Base-by-base conservation (phyloP, 768 basidiomycete genomes). In the Suillus luteus region DNA sequence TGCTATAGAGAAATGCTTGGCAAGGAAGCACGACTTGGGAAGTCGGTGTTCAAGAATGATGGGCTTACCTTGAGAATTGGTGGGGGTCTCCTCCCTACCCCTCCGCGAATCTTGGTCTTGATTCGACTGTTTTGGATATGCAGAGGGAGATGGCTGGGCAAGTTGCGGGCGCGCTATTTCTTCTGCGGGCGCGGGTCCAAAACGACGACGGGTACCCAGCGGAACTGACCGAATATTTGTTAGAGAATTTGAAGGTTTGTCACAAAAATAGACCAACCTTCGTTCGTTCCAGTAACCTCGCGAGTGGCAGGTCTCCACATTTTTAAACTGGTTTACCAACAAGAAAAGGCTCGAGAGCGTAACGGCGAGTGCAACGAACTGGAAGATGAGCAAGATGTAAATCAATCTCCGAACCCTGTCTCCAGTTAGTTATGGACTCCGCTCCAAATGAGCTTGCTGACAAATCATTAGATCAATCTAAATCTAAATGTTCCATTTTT, bases 291-390 rank as follows among this genome's bases (percentile, higher is more conserved):
- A 44, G 92, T 92, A 35, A 95, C 91, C 78, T 93, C 90, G 69
- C 88, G 88, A 63, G 93, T 93, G 66, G 93, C 91, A 62, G 92
- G 92, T 78, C 88, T 89, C 91, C 92, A 94, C 92, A 94, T 93
- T 67, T 70, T 68, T 73, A 77, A 75, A 71, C 76, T 27, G 24
- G 22, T 22, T 27, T 17, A 14, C 38, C 10, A 58, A 58, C 24
- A 40, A 24, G n/a, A 38, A 22, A 24, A 77, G 77, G 78, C 78
- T 79, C 77, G 65, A 66, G 48, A 59, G 37, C 63, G 62, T n/a
- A 60, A 51, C 5, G 62, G 64, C 58, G 63, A 72, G 63, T 41
- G 64, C 60, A 64, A 38, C 35, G 63, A 64, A 63, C 55, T 60
- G 43, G 51, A 66, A 40, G 57, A 41, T 38, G 64, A 58, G 68